Evolutionary conservation across 2,329 filamentous ascomycete species (phyloP).

Genomic region (Cordyceps farinosa): DNA sequence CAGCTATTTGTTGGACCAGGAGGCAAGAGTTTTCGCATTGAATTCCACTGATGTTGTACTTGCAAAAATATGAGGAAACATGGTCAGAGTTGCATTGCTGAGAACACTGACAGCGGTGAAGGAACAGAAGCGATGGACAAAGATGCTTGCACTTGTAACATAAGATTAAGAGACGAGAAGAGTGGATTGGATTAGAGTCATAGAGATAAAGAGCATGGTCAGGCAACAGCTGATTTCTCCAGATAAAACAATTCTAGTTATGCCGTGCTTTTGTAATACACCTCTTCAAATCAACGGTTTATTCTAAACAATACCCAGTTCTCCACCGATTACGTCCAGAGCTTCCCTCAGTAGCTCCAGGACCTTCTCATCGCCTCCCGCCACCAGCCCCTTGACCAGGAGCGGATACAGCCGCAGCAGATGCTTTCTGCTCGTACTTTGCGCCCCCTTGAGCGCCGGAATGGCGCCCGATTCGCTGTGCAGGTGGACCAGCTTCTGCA

Average conservation of each 20-base stretch:
- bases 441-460: conserved; percentile 48
- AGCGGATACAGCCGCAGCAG: conserved; percentile 78
- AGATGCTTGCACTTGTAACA: too few species aligned
- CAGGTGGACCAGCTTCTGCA: conserved; percentile 64
- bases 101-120: too few species aligned
- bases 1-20: too few species aligned
- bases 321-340: conserved; percentile 58
- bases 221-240: too few species aligned
- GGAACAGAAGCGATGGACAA: too few species aligned
- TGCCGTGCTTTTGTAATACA: neutral
- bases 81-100: too few species aligned
- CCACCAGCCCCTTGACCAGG: conserved; percentile 59
- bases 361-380: conserved; percentile 58
- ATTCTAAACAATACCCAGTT: conserved; percentile 40
- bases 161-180: too few species aligned
- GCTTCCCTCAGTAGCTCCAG: conserved; percentile 55
- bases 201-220: too few species aligned
- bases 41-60: too few species aligned
- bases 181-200: too few species aligned
- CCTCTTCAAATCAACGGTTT: neutral
- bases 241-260: neutral
- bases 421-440: conserved; percentile 65
- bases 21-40: too few species aligned
- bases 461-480: conserved; percentile 68
- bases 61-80: too few species aligned